These are phyloP conservation scores for Pinus taeda DNA, from an alignment of 75 land plant species.

Conservation along the genomic window DNA sequence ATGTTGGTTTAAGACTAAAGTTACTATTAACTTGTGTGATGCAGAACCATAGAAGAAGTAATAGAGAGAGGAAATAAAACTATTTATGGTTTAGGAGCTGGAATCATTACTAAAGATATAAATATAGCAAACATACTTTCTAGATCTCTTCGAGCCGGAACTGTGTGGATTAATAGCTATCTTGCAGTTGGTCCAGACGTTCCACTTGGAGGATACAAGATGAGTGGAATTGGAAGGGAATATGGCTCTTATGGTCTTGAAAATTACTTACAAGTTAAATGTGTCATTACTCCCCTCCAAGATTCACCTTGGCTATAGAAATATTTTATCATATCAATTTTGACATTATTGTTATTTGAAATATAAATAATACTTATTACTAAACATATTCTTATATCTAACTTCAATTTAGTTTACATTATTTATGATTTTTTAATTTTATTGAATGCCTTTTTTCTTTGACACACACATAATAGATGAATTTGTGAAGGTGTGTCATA, in stretches of 20 bases:
- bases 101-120: conserved; percentile 20
- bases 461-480: too few species aligned
- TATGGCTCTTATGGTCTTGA: conserved; percentile 47
- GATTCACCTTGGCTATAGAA: conserved; percentile 55
- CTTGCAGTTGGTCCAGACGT: conserved; percentile 33
- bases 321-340: too few species aligned
- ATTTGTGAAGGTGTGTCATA: too few species aligned
- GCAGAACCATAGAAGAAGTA: conserved; percentile 29
- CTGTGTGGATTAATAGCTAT: conserved; percentile 44
- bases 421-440: too few species aligned
- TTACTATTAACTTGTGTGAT: not conserved
- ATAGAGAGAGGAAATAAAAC: conserved; percentile 21
- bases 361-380: too few species aligned
- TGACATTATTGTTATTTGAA: too few species aligned
- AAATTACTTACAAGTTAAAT: conserved; percentile 62
- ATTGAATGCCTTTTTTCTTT: too few species aligned
- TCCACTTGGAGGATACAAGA: conserved; percentile 83
- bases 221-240: conserved; percentile 88
- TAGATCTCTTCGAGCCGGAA: conserved; percentile 31
- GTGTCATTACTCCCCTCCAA: conserved; percentile 63
- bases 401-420: too few species aligned
- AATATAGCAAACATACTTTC: conserved; percentile 26
- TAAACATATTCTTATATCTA: too few species aligned
- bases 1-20: not conserved
- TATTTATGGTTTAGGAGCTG: conserved; percentile 23